Base-by-base conservation (phyloP, 495 filamentous ascomycete genomes). In the Cladorrhinum samala region DNA sequence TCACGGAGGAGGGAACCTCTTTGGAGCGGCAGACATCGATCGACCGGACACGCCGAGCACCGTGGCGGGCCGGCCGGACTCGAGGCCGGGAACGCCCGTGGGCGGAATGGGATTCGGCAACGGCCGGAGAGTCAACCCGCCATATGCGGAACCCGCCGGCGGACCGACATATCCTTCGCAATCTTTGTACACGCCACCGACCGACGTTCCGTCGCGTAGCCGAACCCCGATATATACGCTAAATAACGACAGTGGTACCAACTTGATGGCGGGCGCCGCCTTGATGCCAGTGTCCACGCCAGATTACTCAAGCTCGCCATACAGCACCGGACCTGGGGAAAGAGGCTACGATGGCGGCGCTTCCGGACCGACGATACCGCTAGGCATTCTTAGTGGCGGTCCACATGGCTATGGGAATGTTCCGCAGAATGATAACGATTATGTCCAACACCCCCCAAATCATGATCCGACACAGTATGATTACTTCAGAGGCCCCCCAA, bases 1-100 rank as follows among this genome's bases (percentile, higher is more conserved):
- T 43, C 84, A 88, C 59, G 90, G 89, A 17, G 92, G 88, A 9
- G 84, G 86, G 20, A 78, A 80, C 42, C 77, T 91, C 14, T 91
- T 84, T 60, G 86, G 86, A 17, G 75, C 80, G 2, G 76, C 80
- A n/a, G 86, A 90, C 46, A 74, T 81, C 4, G 74, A 84, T 43
- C 79, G 87, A 17, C 82, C 84, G 1, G 80, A 81, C 8, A 89
- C 87, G 0, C 84, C 86, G 0, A 76, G 82, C 36, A 82, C 76
- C 21, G 70, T 73, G n/a, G 68, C 67, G 11, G 53, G 53, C 9
- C 69, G 71, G 9, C 49, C 62, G 3, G 42, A 48, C 43, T 76
- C 73, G 2, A 59, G 73, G 20, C 68, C 73, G 0, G 72, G 63
- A 24, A 75, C 72, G 6, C 75, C 75, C 5, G 56, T 64, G 11